phyloP scores from a whole-genome alignment of 768 basidiomycete genomes.

The Kwoniella sp. region DNA sequence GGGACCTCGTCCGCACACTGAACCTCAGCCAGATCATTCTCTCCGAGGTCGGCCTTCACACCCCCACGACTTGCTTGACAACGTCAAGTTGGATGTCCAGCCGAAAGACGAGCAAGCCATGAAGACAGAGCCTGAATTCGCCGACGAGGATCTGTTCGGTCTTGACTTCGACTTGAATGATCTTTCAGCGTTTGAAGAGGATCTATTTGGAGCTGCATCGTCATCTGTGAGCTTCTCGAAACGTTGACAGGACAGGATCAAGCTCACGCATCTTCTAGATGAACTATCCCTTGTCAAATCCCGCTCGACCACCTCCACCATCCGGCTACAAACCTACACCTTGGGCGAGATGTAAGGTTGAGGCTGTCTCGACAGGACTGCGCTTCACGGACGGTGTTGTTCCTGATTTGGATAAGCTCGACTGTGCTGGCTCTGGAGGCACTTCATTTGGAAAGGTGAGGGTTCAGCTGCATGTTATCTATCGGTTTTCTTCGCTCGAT shows the following conservation, averaged over 20 bases:
- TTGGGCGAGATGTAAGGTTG: slow-evolving; percentile 44
- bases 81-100: slow-evolving; percentile 16
- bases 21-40: not conserved
- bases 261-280: slow-evolving; percentile 7
- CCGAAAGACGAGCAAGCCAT: not conserved
- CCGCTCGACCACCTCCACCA: slow-evolving; percentile 37
- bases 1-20: not conserved
- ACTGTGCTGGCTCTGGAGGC: not conserved
- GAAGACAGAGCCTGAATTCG: slow-evolving; percentile 12
- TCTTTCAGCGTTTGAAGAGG: slow-evolving; percentile 38
- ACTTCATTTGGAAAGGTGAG: slow-evolving; percentile 35
- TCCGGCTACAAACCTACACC: slow-evolving; percentile 40
- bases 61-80: not conserved
- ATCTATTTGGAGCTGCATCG: slow-evolving; percentile 14
- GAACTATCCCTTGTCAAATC: slow-evolving; percentile 44
- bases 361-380: slow-evolving; percentile 29
- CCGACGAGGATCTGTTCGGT: slow-evolving; percentile 34
- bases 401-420: slow-evolving; percentile 9
- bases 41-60: not conserved
- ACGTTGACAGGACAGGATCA: not conserved
- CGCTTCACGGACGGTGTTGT: slow-evolving; percentile 27
- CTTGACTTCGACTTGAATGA: slow-evolving; percentile 48
- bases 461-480: not conserved
- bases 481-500: too few species aligned
- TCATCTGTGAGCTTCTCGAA: slow-evolving; percentile 1